Evolutionary conservation across 148 eudicot genomes (phyloP), one percentile per base, ranked within the genome.

Genomic region (Nepenthes mirabilis): DNA sequence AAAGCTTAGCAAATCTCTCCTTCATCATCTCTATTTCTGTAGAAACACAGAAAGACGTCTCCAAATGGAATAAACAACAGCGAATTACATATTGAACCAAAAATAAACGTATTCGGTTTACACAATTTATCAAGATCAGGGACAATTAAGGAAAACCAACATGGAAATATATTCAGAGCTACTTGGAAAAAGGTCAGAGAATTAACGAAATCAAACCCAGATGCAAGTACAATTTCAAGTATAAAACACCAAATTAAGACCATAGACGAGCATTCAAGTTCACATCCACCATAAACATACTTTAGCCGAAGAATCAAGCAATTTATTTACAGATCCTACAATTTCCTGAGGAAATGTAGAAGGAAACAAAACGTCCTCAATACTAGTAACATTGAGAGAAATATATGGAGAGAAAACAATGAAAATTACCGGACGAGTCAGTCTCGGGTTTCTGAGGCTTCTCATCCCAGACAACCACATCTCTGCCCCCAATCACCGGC

Each of bases 1-100:
- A 79, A 43, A 93, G 86, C 79, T 93, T 93, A 12, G 96, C 87
- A 70, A 93, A 93, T 74, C 96, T 84, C 66, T 93, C 99, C 74
- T 93, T 88, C 99, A 93, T 93, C 91, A 93, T 71, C 69, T 84
- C 95, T 56, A 79, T 65, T 57, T 93, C 99, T 93, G 14, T 34
- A 72, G 49, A 55, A 50, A 58, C 63, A 58, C 6, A 56, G 8
- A 33, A 14, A 14, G 7, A 34, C 13, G 9, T 13, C 10, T 13
- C 58, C 35, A 11, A 55, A 55, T 6, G 33, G 12, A 11, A 10
- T 2, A 33, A 32, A 55, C 36, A 11, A 55, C 1, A 32, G 5
- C 33, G 11, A 32, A 32, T 52, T 2, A 55, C 4, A 1, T 14
- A 54, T 23, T 33, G n/a, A 49, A 49, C 0, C 1, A 6, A 49